Evolutionary conservation across 1,139 yeast genomes (phyloP), one percentile per base, ranked within the genome.

Genomic region (Magnusiomyces suaveolens): DNA sequence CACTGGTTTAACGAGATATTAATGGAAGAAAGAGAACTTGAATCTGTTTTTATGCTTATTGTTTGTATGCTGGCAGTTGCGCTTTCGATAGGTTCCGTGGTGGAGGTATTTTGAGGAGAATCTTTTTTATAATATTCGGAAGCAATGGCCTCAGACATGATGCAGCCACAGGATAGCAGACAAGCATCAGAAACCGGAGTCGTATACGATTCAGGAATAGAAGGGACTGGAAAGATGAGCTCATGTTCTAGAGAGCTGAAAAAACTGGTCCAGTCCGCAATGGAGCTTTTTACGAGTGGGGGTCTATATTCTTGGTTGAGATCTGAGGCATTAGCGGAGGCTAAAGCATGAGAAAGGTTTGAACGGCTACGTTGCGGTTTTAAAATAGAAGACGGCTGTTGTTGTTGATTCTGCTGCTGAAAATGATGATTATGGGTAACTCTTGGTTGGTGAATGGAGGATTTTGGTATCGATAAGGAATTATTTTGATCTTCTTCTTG

Each of bases 161-260:
- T 67, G 67, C 95, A 86, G 0, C 94, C 92, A 69, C 95, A 87
- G 0, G 82, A 69, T 21, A 85, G 69, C 23, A 53, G 47, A 32
- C 54, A 47, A 21, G 56, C 50, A 26, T 56, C 58, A 12, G 49
- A 39, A 36, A 44, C 48, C 46, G 50, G n/a, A 21, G 50, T 16
- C 12, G 21, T 12, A 18, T 29, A 16, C n/a, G 48, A 24, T 6
- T 52, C 38, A 6, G 52, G 48, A 6, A 82, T 76, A 1, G 81
- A 73, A 3, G 81, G 76, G 66, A 84, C 88, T 14, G 70, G 54
- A 54, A 62, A 48, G 47, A 58, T 54, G 20, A 65, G 58, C 23
- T 63, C 62, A 43, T 54, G 50, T 48, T 66, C 65, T 26, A 66
- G 55, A 4, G 64, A 57, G 53, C 59, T 63, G 51, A 66, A 59